A percentile compares a stretch with the other conserved stretches of the same genome.
Conservation (phyloP, 1,139 yeast species). For the Pichia sp. region DNA sequence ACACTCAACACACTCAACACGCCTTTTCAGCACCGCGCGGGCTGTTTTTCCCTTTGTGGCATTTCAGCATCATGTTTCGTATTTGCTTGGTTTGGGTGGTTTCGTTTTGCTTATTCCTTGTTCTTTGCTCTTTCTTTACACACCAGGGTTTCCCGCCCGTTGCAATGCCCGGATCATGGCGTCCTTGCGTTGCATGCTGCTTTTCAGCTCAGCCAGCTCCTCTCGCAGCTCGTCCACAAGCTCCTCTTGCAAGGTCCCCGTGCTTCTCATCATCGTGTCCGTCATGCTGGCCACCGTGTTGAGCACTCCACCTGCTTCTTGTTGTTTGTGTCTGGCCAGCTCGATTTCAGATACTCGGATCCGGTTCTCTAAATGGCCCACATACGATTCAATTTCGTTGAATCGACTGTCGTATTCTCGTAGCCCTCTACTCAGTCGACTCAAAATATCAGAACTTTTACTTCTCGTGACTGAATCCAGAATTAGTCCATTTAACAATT, state of each 20-base stretch:
- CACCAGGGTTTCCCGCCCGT: slow-evolving; percentile 29
- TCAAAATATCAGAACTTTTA: slow-evolving; percentile 1
- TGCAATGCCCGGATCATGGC: slow-evolving; percentile 71
- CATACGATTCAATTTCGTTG: slow-evolving; percentile 60
- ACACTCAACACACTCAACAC: too few relatives aligned
- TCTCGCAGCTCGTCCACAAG: slow-evolving; percentile 56
- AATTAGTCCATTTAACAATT: slow-evolving; percentile 2
- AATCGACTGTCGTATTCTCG: slow-evolving; percentile 5
- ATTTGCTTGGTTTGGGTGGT: too few relatives aligned
- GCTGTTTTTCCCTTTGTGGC: too few relatives aligned
- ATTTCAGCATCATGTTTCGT: too few relatives aligned
- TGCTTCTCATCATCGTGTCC: background rate
- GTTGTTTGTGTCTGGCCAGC: slow-evolving; percentile 9
- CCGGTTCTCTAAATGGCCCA: slow-evolving; percentile 55
- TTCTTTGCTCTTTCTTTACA: too few relatives aligned
- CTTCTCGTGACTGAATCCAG: slow-evolving; percentile 4
- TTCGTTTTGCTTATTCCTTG: too few relatives aligned
- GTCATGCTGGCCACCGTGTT: slow-evolving; percentile 3
- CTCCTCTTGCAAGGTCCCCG: slow-evolving; percentile 16
- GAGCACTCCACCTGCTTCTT: background rate
- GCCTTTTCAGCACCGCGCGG: too few relatives aligned
- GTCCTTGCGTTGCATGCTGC: slow-evolving; percentile 61
- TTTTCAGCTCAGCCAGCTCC: slow-evolving; percentile 61
- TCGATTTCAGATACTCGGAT: slow-evolving; percentile 36
- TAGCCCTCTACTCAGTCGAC: background rate